phyloP scores from a whole-genome alignment of 1,284 basidiomycete genomes.

The Kwoniella shivajii region DNA sequence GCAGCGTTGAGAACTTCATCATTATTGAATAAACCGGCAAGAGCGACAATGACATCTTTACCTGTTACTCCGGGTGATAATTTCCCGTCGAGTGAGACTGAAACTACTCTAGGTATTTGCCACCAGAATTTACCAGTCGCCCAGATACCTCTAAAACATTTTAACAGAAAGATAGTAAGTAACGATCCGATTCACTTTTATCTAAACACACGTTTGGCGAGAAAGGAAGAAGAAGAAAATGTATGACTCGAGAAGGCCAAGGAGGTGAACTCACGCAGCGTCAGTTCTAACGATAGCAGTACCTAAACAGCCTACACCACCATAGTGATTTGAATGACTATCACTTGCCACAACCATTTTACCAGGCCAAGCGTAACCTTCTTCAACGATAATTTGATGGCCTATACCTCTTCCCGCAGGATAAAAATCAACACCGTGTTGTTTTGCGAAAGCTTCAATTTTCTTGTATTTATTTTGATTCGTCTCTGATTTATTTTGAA shows the following conservation, averaged over 20 bases:
- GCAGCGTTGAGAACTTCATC: conserved; percentile 99
- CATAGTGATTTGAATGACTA: conserved; percentile 95
- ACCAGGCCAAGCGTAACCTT: conserved; percentile 93
- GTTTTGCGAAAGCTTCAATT: conserved; percentile 88
- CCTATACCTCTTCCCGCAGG: conserved; percentile 98
- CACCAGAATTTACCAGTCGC: conserved; percentile 99
- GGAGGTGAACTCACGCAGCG: conserved; percentile 44
- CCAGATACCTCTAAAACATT: conserved; percentile 72
- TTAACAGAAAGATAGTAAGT: too few relatives aligned
- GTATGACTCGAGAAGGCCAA: neutral
- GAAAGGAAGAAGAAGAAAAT: neutral
- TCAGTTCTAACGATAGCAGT: conserved; percentile 90
- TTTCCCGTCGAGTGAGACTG: conserved; percentile 84
- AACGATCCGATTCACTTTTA: too few relatives aligned
- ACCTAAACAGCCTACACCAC: conserved; percentile 94
- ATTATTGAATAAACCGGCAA: conserved; percentile 94
- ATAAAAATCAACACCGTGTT: conserved; percentile 90
- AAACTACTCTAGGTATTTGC: conserved; percentile 97
- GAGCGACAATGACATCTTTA: conserved; percentile 96
- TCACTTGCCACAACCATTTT: conserved; percentile 94
- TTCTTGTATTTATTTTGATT: conserved; percentile 91
- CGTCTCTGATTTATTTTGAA: conserved; percentile 93
- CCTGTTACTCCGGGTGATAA: conserved; percentile 90
- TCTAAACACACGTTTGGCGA: neutral
- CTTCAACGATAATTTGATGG: conserved; percentile 91